A percentile compares a stretch with the other conserved stretches of the same genome.
Evolutionary conservation across 192 early-diverging fungal genomes (phyloP).

Genomic region (Coemansia umbellata): DNA sequence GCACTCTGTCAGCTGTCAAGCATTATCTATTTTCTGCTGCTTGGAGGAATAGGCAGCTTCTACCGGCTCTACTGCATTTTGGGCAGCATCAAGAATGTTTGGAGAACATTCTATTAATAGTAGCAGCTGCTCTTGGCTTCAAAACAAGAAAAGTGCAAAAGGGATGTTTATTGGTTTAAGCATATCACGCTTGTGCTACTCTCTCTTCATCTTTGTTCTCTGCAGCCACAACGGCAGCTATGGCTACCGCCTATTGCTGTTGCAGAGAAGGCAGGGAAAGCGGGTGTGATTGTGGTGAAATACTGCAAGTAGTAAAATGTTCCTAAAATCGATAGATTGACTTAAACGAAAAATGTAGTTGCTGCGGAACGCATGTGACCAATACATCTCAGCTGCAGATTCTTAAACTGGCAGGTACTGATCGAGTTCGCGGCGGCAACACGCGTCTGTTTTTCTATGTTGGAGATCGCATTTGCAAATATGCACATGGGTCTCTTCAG

Average conservation of each 20-base stretch:
- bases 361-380: conserved; percentile 71
- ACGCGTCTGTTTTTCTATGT: conserved; percentile 64
- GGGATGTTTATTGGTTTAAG: too few species aligned
- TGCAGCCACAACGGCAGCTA: too few species aligned
- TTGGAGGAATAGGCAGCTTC: neutral
- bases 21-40: neutral
- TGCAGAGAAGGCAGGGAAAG: too few species aligned
- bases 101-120: neutral
- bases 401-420: conserved; percentile 61
- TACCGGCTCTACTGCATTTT: neutral
- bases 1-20: neutral
- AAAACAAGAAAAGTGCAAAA: too few species aligned
- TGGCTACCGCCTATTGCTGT: too few species aligned
- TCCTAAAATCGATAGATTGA: too few species aligned
- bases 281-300: too few species aligned
- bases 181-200: too few species aligned
- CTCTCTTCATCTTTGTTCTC: too few species aligned
- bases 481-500: conserved; percentile 8
- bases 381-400: conserved; percentile 60
- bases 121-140: neutral
- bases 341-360: conserved; percentile 26
- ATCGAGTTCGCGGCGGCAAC: conserved; percentile 63
- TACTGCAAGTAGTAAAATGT: too few species aligned
- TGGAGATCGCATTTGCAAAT: conserved; percentile 55
- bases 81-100: neutral